phyloP scores from a whole-genome alignment of 2,329 filamentous ascomycete genomes.

The Exophiala dermatitidis region DNA sequence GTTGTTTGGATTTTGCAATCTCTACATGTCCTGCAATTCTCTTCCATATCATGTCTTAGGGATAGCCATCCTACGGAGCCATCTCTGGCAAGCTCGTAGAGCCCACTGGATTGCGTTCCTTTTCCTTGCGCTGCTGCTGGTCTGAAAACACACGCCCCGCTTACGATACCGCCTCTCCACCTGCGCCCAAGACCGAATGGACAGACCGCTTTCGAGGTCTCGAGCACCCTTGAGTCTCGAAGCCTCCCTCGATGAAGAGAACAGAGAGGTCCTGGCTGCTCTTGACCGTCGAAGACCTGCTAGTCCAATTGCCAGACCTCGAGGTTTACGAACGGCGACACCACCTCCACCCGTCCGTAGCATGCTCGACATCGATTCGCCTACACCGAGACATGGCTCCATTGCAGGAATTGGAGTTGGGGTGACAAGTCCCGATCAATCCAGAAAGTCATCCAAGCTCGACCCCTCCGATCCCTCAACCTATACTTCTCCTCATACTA shows the following conservation, averaged over 20 bases:
- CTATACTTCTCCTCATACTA: slow-evolving; percentile 31
- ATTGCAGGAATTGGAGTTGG: slow-evolving; percentile 36
- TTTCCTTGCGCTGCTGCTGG: not conserved
- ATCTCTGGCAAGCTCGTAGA: not conserved
- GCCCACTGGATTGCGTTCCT: not conserved
- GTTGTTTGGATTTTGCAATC: too few relatives aligned
- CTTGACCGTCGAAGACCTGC: slow-evolving; percentile 46
- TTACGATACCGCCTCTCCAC: not conserved
- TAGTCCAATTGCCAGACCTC: slow-evolving; percentile 28
- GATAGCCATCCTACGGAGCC: not conserved
- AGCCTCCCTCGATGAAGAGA: slow-evolving; percentile 68
- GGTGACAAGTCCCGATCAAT: slow-evolving; percentile 30
- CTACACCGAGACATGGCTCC: slow-evolving; percentile 33
- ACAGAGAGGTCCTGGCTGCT: slow-evolving; percentile 62
- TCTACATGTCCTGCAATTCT: too few relatives aligned
- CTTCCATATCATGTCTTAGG: too few relatives aligned
- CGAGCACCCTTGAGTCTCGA: slow-evolving; percentile 60
- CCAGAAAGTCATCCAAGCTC: slow-evolving; percentile 33
- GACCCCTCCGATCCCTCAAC: slow-evolving; percentile 32
- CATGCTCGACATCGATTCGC: slow-evolving; percentile 55
- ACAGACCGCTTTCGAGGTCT: slow-evolving; percentile 18
- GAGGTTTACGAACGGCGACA: slow-evolving; percentile 48
- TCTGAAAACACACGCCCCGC: not conserved
- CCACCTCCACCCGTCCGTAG: slow-evolving; percentile 57
- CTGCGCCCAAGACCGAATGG: slow-evolving; percentile 6